Evolutionary conservation across 208 protist species (phyloP).

Genomic region (Spongospora subterranea): DNA sequence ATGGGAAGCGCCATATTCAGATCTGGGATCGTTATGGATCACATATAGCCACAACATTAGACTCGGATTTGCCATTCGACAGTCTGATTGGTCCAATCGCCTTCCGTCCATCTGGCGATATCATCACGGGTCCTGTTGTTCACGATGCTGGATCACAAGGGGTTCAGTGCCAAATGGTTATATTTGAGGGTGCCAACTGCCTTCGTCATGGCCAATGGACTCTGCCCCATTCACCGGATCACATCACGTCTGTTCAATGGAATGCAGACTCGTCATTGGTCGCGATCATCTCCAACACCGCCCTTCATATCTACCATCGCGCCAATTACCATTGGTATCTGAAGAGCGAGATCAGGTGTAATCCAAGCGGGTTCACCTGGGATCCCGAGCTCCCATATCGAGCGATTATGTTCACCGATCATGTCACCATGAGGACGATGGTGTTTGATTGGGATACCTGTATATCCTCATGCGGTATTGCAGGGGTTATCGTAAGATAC

Average conservation of each 20-base stretch:
- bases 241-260: neutral
- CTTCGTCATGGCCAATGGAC: constrained; percentile 3
- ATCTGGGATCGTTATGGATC: neutral
- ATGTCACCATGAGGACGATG: neutral
- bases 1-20: neutral
- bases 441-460: neutral
- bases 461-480: neutral
- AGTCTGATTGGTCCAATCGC: neutral
- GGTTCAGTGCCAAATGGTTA: neutral
- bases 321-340: neutral
- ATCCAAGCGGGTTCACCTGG: neutral
- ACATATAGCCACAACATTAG: neutral
- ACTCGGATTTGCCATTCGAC: neutral
- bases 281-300: neutral
- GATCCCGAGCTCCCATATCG: neutral
- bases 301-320: neutral
- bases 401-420: neutral
- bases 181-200: neutral
- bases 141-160: neutral
- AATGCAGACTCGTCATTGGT: neutral
- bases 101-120: neutral
- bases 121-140: neutral
- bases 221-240: neutral
- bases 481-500: neutral
- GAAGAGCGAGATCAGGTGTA: neutral